Percentiles rank a stretch among this genome's conserved stretches.
Conservation (phyloP, 192 early-diverging fungal species). For the Coemansia brasiliensis region DNA sequence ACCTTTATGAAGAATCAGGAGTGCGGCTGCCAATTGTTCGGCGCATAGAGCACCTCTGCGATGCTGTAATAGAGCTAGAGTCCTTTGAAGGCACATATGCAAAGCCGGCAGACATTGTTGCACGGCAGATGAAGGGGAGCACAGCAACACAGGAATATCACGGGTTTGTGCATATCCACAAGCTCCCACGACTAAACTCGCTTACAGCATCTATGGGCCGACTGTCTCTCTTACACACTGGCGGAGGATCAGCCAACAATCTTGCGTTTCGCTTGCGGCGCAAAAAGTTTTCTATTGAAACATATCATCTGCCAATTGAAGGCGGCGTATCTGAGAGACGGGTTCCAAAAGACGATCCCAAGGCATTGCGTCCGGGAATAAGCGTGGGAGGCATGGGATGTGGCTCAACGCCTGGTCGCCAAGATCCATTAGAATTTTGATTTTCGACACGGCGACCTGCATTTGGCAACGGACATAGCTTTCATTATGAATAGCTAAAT, state of each 20-base stretch:
- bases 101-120: conserved; percentile 49
- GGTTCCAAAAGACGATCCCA: conserved; percentile 30
- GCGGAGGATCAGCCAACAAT: conserved; percentile 62
- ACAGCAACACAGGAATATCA: conserved; percentile 75
- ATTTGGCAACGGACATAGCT: background rate
- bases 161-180: conserved; percentile 85
- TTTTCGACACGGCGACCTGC: conserved; percentile 16
- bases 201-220: conserved; percentile 69
- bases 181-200: conserved; percentile 76
- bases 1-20: conserved; percentile 65
- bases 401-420: conserved; percentile 47
- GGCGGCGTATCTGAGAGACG: conserved; percentile 73
- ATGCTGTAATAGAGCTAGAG: conserved; percentile 86
- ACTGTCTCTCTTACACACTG: conserved; percentile 62
- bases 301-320: conserved; percentile 93
- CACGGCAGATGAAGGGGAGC: conserved; percentile 53
- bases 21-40: conserved; percentile 57
- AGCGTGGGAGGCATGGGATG: conserved; percentile 34
- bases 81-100: conserved; percentile 80
- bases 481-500: background rate
- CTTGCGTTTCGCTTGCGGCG: conserved; percentile 86
- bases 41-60: conserved; percentile 76
- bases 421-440: conserved; percentile 57
- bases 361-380: conserved; percentile 2
- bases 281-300: conserved; percentile 90